Evolutionary conservation across 2,329 filamentous ascomycete genomes (phyloP), one percentile per base, ranked within the genome.

Genomic region (Acephala macrosclerotiorum): DNA sequence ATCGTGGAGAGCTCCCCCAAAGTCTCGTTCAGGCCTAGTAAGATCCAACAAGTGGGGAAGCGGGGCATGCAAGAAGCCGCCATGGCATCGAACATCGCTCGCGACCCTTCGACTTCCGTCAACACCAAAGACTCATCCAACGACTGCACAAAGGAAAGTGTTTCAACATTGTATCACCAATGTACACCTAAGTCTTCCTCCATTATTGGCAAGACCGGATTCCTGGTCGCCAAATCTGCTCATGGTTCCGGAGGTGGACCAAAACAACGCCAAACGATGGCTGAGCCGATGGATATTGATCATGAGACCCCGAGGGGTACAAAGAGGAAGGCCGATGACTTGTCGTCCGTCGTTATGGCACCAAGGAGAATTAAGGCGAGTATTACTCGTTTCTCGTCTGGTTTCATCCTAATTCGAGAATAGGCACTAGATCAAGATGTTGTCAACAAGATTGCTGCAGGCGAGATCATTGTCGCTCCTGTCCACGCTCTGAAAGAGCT

Each of bases 361-460:
- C 83, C 84, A 18, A 82, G 83, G 72, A 82, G 81, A 56, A 84
- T 84, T 66, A 81, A 81, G 76, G 81, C 80, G 75, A 60, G 75
- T 58, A 60, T 35, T 8, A 38, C 16, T 20, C 20, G 18, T 5
- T 42, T 49, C 42, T 36, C 33, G n/a, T 12, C 51, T 35, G 40
- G 38, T 40, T 60, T 12, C 38, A 70, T 59, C 64, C 77, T 53
- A 71, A 75, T 40, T 74, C 76, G 64, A 72, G 76, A n/a, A 74
- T 78, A 97, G 89, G 91, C 95, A 16, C 86, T 99, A 29, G 92
- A 97, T 74, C 89, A 92, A 69, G 91, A 96, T 80, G 96, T 99
- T 25, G 92, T 99, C 71, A 99, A 98, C 83, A 99, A 98, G 79
- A 99, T 99, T 72, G 96, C 96, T 0, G 96, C 96, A 0, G 96